Evolutionary conservation across 306 rosid genomes (phyloP), one percentile per base, ranked within the genome.

Genomic region (Acacia acuminata): DNA sequence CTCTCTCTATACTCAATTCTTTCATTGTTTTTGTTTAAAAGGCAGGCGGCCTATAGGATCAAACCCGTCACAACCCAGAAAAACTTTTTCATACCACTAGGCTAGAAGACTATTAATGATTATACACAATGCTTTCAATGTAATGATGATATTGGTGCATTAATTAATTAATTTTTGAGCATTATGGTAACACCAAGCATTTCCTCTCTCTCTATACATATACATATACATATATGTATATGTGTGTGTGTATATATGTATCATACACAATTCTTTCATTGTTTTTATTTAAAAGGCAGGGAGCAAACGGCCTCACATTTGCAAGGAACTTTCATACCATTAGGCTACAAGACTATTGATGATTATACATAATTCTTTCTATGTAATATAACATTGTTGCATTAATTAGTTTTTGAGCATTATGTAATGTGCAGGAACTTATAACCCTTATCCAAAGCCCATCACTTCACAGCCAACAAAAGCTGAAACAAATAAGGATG

Each of bases 371-470:
- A 19, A 17, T 53, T 53, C 20, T 16, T 53, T 58, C 61, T 53
- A n/a, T 53, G 24, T 8, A 58, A 20, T 58, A 38, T 38, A 38
- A 22, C 3, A 12, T 8, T 22, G 53, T 12, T 75, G 27, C 16
- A 45, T 85, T 74, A 51, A 75, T 47, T 27, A 63, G 4, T 50
- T 15, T 50, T 50, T 64, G 12, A 53, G 22, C 10, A 15, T 84
- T 77, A 10, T 34, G 38, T 42, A 73, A 55, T 84, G 48, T 25
- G 64, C 88, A 92, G 97, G 89, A 14, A 67, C 79, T 77, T 25
- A 69, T 1, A 27, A 75, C 76, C 11, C 13, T 0, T 88, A 65
- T 64, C 71, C 78, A 76, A 45, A 71, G 40, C 38, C 42, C 42
- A 38, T 19, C 20, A 71, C 40, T 10, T 7, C 42, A 45, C 58